Percentiles rank a stretch among this genome's conserved stretches.
Conservation (phyloP, 2,329 filamentous ascomycete species). For the Neofusicoccum laricinum region DNA sequence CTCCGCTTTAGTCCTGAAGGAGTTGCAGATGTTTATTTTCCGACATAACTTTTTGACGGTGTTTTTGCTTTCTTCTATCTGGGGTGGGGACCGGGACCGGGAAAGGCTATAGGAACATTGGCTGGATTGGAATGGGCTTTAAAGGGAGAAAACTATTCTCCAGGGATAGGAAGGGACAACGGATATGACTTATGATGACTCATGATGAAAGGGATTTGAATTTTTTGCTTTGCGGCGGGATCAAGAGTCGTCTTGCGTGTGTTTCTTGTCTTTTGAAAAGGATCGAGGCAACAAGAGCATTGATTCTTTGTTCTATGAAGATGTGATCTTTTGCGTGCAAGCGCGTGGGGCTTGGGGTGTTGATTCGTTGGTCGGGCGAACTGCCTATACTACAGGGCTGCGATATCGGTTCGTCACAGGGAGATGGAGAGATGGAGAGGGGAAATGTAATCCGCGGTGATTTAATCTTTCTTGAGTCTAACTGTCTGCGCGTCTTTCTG, state of each 20-base stretch:
- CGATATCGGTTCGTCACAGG: no score
- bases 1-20: not conserved
- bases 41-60: not conserved
- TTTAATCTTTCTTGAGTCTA: no score
- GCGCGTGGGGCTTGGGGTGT: no score
- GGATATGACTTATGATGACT: conserved; percentile 5
- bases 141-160: not conserved
- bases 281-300: no score
- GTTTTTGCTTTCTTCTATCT: not conserved
- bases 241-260: not conserved
- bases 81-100: not conserved
- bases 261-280: not conserved
- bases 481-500: no score
- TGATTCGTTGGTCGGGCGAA: no score
- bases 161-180: not conserved
- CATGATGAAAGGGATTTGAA: not conserved
- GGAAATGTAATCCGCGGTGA: no score
- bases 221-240: not conserved
- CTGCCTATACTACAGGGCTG: no score
- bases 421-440: no score
- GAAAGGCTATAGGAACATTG: not conserved
- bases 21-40: not conserved
- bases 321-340: no score
- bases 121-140: not conserved
- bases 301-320: no score